Evolutionary conservation across 2,329 filamentous ascomycete species (phyloP).

Genomic region (Colletotrichum sp.): DNA sequence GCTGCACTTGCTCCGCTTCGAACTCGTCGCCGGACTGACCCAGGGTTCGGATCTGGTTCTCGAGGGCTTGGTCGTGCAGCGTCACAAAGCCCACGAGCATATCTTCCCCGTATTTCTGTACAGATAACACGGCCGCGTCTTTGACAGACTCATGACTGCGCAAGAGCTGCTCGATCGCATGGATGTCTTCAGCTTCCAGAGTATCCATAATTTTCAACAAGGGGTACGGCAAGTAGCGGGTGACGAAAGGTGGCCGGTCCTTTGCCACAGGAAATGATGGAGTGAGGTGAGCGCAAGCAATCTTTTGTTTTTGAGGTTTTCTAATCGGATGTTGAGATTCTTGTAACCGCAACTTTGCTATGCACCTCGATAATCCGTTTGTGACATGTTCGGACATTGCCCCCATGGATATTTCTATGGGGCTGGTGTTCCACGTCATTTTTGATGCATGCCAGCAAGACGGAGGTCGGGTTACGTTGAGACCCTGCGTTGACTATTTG

Average conservation of each 20-base stretch:
- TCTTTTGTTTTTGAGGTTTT: not conserved
- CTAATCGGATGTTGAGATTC: not conserved
- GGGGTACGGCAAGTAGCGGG: not conserved
- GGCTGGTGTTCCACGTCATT: not conserved
- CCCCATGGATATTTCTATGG: not conserved
- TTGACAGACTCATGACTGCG: not conserved
- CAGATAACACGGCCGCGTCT: not conserved
- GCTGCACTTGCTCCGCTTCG: not conserved
- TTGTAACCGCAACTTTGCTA: not conserved
- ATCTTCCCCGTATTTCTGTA: not conserved
- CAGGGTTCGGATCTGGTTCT: not conserved
- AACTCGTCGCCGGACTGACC: not conserved
- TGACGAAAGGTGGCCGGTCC: not conserved
- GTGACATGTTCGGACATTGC: not conserved
- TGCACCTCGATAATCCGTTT: not conserved
- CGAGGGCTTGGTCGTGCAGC: not conserved
- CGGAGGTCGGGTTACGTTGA: not conserved
- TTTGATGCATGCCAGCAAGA: not conserved
- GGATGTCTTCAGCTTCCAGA: not conserved
- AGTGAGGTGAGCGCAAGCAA: not conserved
- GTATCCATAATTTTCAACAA: not conserved
- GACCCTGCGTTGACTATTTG: not conserved
- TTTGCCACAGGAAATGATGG: not conserved
- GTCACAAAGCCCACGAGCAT: not conserved
- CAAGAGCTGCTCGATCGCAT: not conserved